A percentile compares a stretch with the other conserved stretches of the same genome.
These are phyloP conservation scores for Pichia sp. DNA, from an alignment of 1,139 yeast genomes.

Conservation along the genomic window DNA sequence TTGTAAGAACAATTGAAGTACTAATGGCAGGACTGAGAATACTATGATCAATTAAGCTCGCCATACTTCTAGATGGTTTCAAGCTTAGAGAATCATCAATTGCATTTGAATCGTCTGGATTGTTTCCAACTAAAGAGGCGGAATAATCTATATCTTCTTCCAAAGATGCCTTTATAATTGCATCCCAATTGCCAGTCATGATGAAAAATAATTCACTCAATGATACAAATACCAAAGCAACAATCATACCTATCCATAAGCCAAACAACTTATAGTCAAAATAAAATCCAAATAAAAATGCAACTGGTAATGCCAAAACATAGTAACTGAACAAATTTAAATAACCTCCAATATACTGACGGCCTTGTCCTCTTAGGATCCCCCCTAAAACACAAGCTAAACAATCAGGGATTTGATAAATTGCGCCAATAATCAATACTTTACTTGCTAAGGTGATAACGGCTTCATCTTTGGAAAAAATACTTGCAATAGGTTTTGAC, in stretches of 20 bases:
- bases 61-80: conserved; percentile 8
- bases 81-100: conserved; percentile 3
- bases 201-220: conserved; percentile 39
- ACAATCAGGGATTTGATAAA: conserved; percentile 52
- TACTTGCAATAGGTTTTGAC: conserved; percentile 34
- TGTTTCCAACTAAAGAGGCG: no score
- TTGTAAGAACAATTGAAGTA: conserved; percentile 1
- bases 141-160: conserved; percentile 20
- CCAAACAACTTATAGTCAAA: conserved; percentile 40
- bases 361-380: conserved; percentile 57
- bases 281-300: conserved; percentile 44
- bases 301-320: conserved; percentile 49
- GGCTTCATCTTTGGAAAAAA: conserved; percentile 41
- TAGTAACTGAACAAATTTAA: conserved; percentile 51
- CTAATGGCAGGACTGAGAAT: conserved; percentile 18
- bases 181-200: conserved; percentile 47
- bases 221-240: conserved; percentile 44
- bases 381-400: conserved; percentile 51
- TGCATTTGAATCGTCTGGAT: conserved; percentile 1
- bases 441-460: conserved; percentile 44
- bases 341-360: conserved; percentile 58
- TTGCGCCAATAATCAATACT: conserved; percentile 47
- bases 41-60: conserved; percentile 14
- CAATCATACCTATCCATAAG: conserved; percentile 55
- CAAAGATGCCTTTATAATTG: conserved; percentile 30